A percentile compares a stretch with the other conserved stretches of the same genome.
Evolutionary conservation across 1,284 basidiomycete species (phyloP).

Genomic region (Cutaneotrichosporon sp.): DNA sequence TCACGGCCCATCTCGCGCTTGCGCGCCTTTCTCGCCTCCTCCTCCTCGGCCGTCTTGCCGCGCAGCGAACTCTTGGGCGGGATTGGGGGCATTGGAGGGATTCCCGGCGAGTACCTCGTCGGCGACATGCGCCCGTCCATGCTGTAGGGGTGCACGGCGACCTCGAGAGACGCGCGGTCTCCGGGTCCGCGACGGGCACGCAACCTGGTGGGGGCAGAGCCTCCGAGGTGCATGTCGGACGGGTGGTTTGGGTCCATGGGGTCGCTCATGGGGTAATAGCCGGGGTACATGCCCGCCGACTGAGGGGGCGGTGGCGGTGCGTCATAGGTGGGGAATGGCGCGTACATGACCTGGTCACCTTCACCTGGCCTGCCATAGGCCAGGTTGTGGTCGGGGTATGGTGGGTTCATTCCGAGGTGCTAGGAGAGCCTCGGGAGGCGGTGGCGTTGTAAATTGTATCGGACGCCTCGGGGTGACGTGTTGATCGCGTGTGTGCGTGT

Average conservation of each 20-base stretch:
- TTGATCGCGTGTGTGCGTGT: background rate
- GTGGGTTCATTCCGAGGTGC: conserved; percentile 14
- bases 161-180: conserved; percentile 3
- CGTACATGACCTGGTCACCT: conserved; percentile 7
- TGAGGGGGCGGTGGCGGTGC: conserved; percentile 1
- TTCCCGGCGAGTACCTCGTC: background rate
- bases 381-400: conserved; percentile 9
- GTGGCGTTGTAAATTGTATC: background rate
- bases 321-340: conserved; percentile 3
- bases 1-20: conserved; percentile 29
- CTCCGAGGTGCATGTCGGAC: conserved; percentile 27
- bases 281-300: background rate
- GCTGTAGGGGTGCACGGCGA: conserved; percentile 10
- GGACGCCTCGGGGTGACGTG: background rate
- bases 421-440: background rate
- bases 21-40: conserved; percentile 25
- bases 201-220: conserved; percentile 34
- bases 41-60: conserved; percentile 16
- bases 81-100: background rate
- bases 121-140: conserved; percentile 7
- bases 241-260: conserved; percentile 7
- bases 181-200: conserved; percentile 18
- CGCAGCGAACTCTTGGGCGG: conserved; percentile 15
- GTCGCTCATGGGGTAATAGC: conserved; percentile 9
- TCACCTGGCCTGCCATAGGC: background rate